These are phyloP conservation scores for Trametes cubensis DNA, from an alignment of 768 basidiomycete species.

Conservation along the genomic window DNA sequence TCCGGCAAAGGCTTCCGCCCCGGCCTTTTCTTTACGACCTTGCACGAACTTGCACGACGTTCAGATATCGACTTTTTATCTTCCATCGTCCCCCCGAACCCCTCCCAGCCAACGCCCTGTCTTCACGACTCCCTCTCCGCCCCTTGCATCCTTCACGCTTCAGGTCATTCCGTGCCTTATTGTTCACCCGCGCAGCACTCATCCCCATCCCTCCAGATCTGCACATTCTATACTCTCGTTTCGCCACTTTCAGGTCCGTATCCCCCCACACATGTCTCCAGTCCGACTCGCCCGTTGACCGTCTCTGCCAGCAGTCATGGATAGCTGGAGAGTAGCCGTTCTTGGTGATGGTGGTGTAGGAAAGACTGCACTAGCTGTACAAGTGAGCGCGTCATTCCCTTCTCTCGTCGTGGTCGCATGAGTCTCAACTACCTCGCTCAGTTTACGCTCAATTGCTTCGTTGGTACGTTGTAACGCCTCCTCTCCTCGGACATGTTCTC, in stretches of 20 bases:
- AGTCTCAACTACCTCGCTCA: conserved; percentile 35
- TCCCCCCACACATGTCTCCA: conserved; percentile 1
- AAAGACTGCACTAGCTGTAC: conserved; percentile 94
- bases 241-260: conserved; percentile 28
- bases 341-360: conserved; percentile 97
- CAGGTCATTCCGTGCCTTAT: conserved; percentile 35
- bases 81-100: conserved; percentile 40
- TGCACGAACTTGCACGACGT: conserved; percentile 70
- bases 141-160: conserved; percentile 31
- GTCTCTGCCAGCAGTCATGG: conserved; percentile 57
- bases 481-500: conserved; percentile 11
- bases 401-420: neutral
- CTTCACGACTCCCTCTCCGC: conserved; percentile 30
- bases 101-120: conserved; percentile 34
- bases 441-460: conserved; percentile 97
- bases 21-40: conserved; percentile 38
- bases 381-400: conserved; percentile 54
- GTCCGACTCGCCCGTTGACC: conserved; percentile 1
- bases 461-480: conserved; percentile 56
- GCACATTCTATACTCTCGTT: conserved; percentile 28
- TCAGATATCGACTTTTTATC: conserved; percentile 43
- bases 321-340: conserved; percentile 94
- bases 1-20: conserved; percentile 23
- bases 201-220: conserved; percentile 28
- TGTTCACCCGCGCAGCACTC: conserved; percentile 15